Base-by-base conservation (phyloP, 441 rosid genomes). In the Erodium texanum region DNA sequence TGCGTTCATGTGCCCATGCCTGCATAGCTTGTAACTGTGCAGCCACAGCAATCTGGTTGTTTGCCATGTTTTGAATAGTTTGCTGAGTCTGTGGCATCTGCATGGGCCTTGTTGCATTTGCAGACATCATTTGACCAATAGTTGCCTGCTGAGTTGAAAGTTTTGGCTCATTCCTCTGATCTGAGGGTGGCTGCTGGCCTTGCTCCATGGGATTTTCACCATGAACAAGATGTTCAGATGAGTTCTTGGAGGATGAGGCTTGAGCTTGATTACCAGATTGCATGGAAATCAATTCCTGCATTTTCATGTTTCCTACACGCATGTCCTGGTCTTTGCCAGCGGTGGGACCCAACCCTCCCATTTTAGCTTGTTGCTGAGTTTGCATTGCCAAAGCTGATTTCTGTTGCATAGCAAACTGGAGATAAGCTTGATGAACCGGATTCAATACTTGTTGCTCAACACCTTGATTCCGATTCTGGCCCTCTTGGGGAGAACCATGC, bases 1-100 rank as follows among this genome's bases (percentile, higher is more conserved):
- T 90, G 48, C 78, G 86, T 79, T 93, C 97, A 66, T 81, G 86
- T 70, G 92, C 99, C 98, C 96, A 93, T 54, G 96, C 87, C 76
- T 88, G 98, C 82, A 92, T 70, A 38, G 84, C 87, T 70, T 93
- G 96, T 84, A 87, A 71, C 82, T 89, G 99, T 63, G 93, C 87
- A 77, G 90, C 87, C 80, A 86, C 74, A 48, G 86, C 87, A 5
- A 83, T 81, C 79, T 85, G 98, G 82, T 85, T 88, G 80, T 73
- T 85, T 50, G 85, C 85, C 80, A 85, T 70, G 77, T 83, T 89
- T 74, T 84, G 92, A 32, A 76, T 67, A 68, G 66, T 76, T 77
- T 90, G 98, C 68, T 81, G 91, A 71, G 75, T 59, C 74, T 81
- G 97, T 71, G 87, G 84, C 63, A 88, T 85, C 80, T 86, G 97